phyloP scores from a whole-genome alignment of 352 stramenopile species.

The Pythium grandisporangium region DNA sequence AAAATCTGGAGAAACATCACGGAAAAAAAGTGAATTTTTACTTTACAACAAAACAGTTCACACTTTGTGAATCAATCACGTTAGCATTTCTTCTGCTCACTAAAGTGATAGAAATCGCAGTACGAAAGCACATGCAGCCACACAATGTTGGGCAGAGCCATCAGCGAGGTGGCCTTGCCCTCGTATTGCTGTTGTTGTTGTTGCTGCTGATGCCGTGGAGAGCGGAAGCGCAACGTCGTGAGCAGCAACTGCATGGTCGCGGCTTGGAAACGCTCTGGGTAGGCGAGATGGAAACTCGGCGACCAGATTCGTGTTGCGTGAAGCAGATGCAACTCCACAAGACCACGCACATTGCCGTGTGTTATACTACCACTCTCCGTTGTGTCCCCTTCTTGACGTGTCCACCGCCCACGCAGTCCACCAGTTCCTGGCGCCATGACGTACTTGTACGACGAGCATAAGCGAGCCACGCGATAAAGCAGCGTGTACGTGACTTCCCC shows the following conservation, averaged over 20 bases:
- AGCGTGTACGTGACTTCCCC: conserved; percentile 33
- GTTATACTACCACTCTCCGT: no score
- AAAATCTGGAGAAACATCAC: background rate
- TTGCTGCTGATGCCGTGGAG: no score
- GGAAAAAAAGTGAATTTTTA: background rate
- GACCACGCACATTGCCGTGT: conserved; percentile 26
- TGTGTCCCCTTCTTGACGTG: no score
- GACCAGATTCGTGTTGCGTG: conserved; percentile 5
- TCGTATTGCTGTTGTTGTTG: no score
- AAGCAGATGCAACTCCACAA: conserved; percentile 4
- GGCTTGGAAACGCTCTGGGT: conserved; percentile 8
- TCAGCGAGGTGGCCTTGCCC: background rate
- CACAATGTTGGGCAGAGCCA: conserved; percentile 4
- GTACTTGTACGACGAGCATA: conserved; percentile 40
- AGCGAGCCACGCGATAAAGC: conserved; percentile 27
- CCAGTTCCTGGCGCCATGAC: conserved; percentile 23
- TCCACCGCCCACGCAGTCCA: conserved; percentile 35
- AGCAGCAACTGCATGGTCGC: conserved; percentile 7
- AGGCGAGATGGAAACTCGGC: conserved; percentile 3
- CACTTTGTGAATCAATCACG: background rate
- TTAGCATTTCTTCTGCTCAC: background rate
- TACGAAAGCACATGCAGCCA: conserved; percentile 13
- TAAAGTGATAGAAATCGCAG: conserved; percentile 15
- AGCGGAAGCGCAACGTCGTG: conserved; percentile 2
- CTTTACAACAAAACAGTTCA: background rate